Conservation (phyloP, 768 basidiomycete genomes). For the Mrakia frigida region DNA sequence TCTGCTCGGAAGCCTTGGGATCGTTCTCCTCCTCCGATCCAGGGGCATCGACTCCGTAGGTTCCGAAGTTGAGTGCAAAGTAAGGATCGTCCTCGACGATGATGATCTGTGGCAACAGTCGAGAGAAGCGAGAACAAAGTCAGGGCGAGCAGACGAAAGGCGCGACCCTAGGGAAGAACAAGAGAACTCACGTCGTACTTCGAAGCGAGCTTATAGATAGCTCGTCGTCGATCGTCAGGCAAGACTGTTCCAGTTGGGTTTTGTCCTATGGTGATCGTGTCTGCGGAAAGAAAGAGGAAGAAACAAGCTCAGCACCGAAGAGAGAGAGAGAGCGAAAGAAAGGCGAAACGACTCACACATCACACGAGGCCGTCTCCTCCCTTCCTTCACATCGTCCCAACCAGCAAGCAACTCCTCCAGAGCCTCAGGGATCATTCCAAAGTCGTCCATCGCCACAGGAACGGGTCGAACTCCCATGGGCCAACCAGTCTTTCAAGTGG, state of each 20-base stretch:
- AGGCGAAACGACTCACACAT: constrained; percentile 39
- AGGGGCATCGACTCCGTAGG: constrained; percentile 14
- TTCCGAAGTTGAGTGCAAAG: constrained; percentile 29
- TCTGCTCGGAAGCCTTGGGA: constrained; percentile 22
- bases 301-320: background rate
- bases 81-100: constrained; percentile 32
- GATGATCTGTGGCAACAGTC: background rate
- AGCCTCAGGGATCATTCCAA: constrained; percentile 47
- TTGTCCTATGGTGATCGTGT: constrained; percentile 41
- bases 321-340: background rate
- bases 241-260: constrained; percentile 55
- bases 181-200: constrained; percentile 35
- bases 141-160: background rate
- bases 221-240: constrained; percentile 48
- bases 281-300: background rate
- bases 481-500: constrained; percentile 24
- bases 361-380: constrained; percentile 49
- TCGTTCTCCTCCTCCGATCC: constrained; percentile 29
- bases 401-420: constrained; percentile 49
- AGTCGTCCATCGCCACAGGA: constrained; percentile 30
- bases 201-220: constrained; percentile 52
- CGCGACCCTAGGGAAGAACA: background rate
- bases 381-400: constrained; percentile 52
- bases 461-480: constrained; percentile 32
- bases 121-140: background rate